Conservation (phyloP, 768 basidiomycete genomes). For the Leccinum subtestaceum region DNA sequence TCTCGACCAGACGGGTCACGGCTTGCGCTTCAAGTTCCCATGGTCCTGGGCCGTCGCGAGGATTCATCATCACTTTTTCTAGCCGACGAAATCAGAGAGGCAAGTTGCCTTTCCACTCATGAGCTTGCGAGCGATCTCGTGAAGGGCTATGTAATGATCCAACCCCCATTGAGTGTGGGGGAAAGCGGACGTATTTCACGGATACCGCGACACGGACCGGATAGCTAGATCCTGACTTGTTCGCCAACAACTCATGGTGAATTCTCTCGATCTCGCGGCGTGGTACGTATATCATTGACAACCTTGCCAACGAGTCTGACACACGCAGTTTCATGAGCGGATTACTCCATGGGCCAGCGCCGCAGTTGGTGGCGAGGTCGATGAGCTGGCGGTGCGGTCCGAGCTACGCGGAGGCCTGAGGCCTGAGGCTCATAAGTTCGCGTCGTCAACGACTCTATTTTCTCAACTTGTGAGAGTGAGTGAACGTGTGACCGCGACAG, state of each 20-base stretch:
- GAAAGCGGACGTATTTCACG: too few relatives aligned
- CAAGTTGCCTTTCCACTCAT: not conserved
- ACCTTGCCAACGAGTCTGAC: too few relatives aligned
- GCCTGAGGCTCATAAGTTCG: not conserved
- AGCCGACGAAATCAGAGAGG: not conserved
- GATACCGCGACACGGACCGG: too few relatives aligned
- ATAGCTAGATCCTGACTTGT: too few relatives aligned
- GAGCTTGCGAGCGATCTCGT: not conserved
- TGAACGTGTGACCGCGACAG: too few relatives aligned
- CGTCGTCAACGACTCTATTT: not conserved
- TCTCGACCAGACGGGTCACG: slow-evolving; percentile 32
- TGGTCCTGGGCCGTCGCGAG: slow-evolving; percentile 7
- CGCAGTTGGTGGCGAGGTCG: not conserved
- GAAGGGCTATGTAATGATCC: not conserved
- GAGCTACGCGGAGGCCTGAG: not conserved
- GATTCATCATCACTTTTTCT: slow-evolving; percentile 20
- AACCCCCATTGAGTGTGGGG: not conserved
- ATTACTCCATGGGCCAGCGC: too few relatives aligned
- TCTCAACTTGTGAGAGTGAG: not conserved
- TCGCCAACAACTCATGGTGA: too few relatives aligned
- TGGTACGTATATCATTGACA: too few relatives aligned
- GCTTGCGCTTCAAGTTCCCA: slow-evolving; percentile 14
- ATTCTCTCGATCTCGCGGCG: too few relatives aligned
- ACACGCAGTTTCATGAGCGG: too few relatives aligned
- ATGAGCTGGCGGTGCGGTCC: not conserved